These are phyloP conservation scores for Metschnikowia shivogae DNA, from an alignment of 805 yeast species.

Conservation along the genomic window DNA sequence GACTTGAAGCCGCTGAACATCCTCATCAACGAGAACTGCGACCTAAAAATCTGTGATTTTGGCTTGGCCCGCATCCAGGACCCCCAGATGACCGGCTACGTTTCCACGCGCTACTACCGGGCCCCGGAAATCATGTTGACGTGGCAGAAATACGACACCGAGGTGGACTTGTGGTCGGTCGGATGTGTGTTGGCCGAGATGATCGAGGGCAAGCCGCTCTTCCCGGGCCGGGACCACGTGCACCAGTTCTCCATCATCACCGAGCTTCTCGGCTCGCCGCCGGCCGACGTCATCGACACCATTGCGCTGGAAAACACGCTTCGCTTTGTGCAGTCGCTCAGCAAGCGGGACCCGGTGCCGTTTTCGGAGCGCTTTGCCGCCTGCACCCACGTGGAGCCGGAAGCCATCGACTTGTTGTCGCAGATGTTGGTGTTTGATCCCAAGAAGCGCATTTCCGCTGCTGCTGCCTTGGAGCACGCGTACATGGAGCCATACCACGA, in stretches of 20 bases:
- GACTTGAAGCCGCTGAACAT: slow-evolving; percentile 85
- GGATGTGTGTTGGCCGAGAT: slow-evolving; percentile 97
- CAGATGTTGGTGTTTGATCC: slow-evolving; percentile 95
- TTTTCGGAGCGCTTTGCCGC: slow-evolving; percentile 74
- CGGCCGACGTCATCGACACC: slow-evolving; percentile 91
- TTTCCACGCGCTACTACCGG: slow-evolving; percentile 89
- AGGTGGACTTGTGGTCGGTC: slow-evolving; percentile 97
- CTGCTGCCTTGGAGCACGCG: slow-evolving; percentile 83
- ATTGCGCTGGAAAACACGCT: slow-evolving; percentile 94
- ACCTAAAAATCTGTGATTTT: slow-evolving; percentile 86
- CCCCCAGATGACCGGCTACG: slow-evolving; percentile 99
- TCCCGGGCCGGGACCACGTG: slow-evolving; percentile 98
- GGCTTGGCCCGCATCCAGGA: slow-evolving; percentile 97
- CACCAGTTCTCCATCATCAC: slow-evolving; percentile 97
- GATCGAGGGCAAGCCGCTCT: slow-evolving; percentile 94
- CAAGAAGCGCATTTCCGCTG: slow-evolving; percentile 88
- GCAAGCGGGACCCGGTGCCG: slow-evolving; percentile 89
- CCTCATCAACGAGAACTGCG: slow-evolving; percentile 84
- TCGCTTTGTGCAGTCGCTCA: slow-evolving; percentile 89
- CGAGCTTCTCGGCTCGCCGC: slow-evolving; percentile 94
- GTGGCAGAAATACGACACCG: slow-evolving; percentile 96
- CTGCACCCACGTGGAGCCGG: slow-evolving; percentile 37
- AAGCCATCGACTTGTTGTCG: slow-evolving; percentile 79
- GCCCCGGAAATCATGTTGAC: slow-evolving; percentile 99
- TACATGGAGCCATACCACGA: slow-evolving; percentile 95